Base-by-base conservation (phyloP, 306 rosid species). In the Luffa acutangula region DNA sequence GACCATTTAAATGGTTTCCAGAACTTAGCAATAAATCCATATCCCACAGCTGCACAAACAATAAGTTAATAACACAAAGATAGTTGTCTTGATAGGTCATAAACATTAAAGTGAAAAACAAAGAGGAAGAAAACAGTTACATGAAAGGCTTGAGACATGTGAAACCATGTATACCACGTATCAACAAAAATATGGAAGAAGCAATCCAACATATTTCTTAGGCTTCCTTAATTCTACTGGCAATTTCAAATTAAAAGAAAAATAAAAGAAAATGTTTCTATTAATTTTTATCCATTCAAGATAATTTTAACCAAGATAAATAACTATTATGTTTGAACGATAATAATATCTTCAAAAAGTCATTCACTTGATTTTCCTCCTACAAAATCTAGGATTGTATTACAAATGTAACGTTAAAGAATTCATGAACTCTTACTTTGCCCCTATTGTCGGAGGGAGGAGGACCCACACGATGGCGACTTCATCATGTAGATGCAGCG, bases 21-120 rank as follows among this genome's bases (percentile, higher is more conserved):
- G 58, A 48, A 72, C 21, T 48, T 72, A 12, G 77, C 77, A 72
- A 21, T 25, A 72, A 45, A 72, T 72, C 77, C 59, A 72, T 72
- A 72, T 72, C 77, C 77, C 77, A 72, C 13, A 72, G 58, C 77
- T 72, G 77, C 25, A 33, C 42, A 48, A 46, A 70, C 56, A 43
- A 69, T n/a, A n/a, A n/a, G n/a, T n/a, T n/a, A n/a, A n/a, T 25
- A 72, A 14, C 8, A 42, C 57, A 45, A 0, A 53, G 69, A 62
- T 11, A 13, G 20, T 46, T 1, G 58, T 72, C 12, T 46, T 72
- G 48, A 25, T 10, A 46, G 2, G n/a, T 72, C 58, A 31, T 25
- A 46, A 72, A 72, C 39, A 33, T 21, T 20, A 21, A 71, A 6
- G 6, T 9, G 52, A 20, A 42, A 69, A 70, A 46, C 39, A 71